A percentile compares a stretch with the other conserved stretches of the same genome.
These are phyloP conservation scores for Tetrahymena elliotti DNA, from an alignment of 73 alveolate genomes.

Conservation along the genomic window DNA sequence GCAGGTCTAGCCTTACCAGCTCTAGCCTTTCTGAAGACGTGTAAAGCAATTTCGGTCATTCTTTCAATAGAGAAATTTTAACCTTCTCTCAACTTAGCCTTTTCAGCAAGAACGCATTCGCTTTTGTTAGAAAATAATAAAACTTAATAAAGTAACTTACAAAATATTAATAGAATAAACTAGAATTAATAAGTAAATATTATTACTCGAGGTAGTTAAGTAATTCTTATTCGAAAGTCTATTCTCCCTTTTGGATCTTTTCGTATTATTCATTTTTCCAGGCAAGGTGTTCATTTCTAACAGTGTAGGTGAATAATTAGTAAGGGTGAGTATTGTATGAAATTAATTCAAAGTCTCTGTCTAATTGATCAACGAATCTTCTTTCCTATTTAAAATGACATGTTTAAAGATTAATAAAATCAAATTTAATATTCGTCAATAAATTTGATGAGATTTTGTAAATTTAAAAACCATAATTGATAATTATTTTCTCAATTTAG, in stretches of 20 bases:
- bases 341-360: conserved; percentile 40
- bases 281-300: conserved; percentile 26
- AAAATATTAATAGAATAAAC: not conserved
- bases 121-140: not conserved
- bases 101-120: conserved; percentile 21
- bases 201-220: conserved; percentile 17
- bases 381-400: not conserved
- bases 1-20: conserved; percentile 29
- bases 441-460: no score
- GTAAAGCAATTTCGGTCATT: conserved; percentile 26
- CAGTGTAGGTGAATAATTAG: conserved; percentile 30
- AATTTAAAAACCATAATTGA: no score
- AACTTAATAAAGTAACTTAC: not conserved
- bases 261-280: conserved; percentile 33
- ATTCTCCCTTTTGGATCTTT: conserved; percentile 26
- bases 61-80: conserved; percentile 22
- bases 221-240: conserved; percentile 27
- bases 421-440: no score
- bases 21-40: conserved; percentile 33
- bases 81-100: conserved; percentile 28
- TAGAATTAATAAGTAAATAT: not conserved
- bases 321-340: conserved; percentile 36
- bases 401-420: not conserved
- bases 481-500: not conserved
- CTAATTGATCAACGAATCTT: conserved; percentile 41